Conservation (phyloP, 75 land plant species). For the Chamaecyparis obtusa region DNA sequence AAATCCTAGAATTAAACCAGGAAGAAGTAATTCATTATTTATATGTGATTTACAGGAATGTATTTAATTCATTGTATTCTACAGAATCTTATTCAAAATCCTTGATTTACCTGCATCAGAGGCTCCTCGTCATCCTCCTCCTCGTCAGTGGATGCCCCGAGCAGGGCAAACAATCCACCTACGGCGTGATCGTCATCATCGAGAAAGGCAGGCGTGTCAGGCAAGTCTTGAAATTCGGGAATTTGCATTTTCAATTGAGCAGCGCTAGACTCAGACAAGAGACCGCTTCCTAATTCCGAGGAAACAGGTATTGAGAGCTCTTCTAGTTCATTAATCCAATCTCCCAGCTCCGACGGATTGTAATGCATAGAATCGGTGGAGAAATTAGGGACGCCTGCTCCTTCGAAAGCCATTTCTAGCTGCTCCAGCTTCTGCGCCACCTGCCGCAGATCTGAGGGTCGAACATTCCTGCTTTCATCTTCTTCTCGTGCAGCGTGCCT, state of each 20-base stretch:
- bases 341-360: constrained; percentile 44
- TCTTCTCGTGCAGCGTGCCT: background rate
- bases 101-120: background rate
- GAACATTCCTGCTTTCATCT: constrained; percentile 45
- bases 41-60: no score
- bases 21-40: no score
- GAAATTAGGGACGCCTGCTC: constrained; percentile 11
- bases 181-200: background rate
- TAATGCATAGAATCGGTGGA: constrained; percentile 37
- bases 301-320: constrained; percentile 26
- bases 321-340: constrained; percentile 49
- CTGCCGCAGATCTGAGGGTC: constrained; percentile 36
- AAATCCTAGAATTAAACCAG: no score
- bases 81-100: background rate
- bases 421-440: constrained; percentile 55
- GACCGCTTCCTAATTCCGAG: background rate
- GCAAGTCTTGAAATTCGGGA: background rate
- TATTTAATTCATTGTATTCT: no score
- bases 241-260: background rate
- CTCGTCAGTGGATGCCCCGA: background rate
- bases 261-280: background rate
- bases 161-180: background rate
- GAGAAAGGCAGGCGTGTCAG: background rate
- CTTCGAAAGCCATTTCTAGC: constrained; percentile 32
- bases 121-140: background rate